These are phyloP conservation scores for Fusarium beomiforme DNA, from an alignment of 2,329 filamentous ascomycete species.

Conservation along the genomic window DNA sequence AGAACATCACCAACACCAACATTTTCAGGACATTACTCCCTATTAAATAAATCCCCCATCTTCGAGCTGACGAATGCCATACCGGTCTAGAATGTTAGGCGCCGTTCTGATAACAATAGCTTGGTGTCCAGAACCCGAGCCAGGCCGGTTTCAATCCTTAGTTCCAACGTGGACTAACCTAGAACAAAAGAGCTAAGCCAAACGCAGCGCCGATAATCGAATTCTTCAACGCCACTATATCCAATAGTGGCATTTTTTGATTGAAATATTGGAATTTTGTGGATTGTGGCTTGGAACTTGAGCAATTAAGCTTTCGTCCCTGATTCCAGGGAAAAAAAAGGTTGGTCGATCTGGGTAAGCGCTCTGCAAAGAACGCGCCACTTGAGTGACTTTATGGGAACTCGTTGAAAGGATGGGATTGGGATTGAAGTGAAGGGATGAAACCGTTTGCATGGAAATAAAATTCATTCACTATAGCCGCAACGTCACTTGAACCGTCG, in stretches of 20 bases:
- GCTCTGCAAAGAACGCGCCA: slow-evolving; percentile 7
- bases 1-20: neutral
- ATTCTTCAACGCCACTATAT: slow-evolving; percentile 6
- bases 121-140: slow-evolving; percentile 12
- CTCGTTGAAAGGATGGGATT: neutral
- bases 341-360: neutral
- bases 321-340: slow-evolving; percentile 19
- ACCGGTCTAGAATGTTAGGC: slow-evolving; percentile 14
- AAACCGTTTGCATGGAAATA: too few species aligned
- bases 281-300: slow-evolving; percentile 25
- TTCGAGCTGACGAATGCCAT: neutral
- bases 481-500: too few species aligned
- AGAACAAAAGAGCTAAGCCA: neutral
- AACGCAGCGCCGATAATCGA: neutral
- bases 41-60: slow-evolving; percentile 5
- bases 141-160: neutral
- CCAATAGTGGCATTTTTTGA: neutral
- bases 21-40: accelerated
- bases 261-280: neutral
- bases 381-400: neutral
- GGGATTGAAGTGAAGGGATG: neutral
- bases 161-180: neutral
- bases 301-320: slow-evolving; percentile 18
- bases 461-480: too few species aligned
- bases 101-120: slow-evolving; percentile 1